Evolutionary conservation across 305 asterid species (phyloP), one percentile per base, ranked within the genome.

Genomic region (Withania somnifera): DNA sequence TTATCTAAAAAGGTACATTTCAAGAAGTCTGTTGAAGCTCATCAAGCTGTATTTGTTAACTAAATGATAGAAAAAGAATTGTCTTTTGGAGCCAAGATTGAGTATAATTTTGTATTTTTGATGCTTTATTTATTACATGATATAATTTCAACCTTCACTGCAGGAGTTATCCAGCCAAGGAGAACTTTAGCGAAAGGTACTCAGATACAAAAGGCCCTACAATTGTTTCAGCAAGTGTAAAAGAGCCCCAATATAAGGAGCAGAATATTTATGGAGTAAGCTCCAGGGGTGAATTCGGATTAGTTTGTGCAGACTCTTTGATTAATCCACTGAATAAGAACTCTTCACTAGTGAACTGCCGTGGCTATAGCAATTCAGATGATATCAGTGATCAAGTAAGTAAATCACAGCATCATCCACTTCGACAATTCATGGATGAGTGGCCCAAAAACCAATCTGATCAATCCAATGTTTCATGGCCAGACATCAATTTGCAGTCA

Each of bases 271-370:
- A 61, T 26, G 83, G 73, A 42, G 88, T 84, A 82, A 75, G 89
- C 36, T 57, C 86, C 10, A 80, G 83, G 54, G 84, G 76, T 0
- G 93, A 91, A 67, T 95, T 95, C 6, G 99, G 99, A 56, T 79
- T 87, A 56, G 99, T 95, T 36, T 91, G 90, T 89, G 92, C 94
- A 0, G 97, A 92, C 78, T 91, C 98, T 0, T 84, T 95, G 73
- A 92, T 95, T 86, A 95, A 95, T 85, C 99, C 99, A 3, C 66
- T 91, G 50, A 80, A 89, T 83, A 88, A 85, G 84, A 86, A 85
- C 83, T 85, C 91, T 5, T 88, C 93, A 3, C 77, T 88, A 19
- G 84, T 92, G 40, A 84, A 79, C 86, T 63, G 82, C 86, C 82
- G 87, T 47, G 78, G 57, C 86, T 84, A 77, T 34, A 81, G 63